Conservation (phyloP, 768 basidiomycete genomes). For the Boletus eberwhitei region DNA sequence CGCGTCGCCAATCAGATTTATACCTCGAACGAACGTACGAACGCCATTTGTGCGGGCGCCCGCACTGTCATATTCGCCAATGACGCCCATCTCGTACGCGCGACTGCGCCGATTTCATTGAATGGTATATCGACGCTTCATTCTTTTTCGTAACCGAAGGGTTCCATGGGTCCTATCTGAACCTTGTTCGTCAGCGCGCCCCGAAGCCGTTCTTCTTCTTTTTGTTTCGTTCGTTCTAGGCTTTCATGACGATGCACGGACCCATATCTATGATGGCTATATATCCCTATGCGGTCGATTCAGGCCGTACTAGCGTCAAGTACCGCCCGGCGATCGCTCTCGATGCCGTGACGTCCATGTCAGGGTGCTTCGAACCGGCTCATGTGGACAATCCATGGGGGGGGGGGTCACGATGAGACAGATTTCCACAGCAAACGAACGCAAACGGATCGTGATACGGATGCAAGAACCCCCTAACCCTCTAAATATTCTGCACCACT, state of each 20-base stretch:
- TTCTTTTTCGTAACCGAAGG: neutral
- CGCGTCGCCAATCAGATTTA: neutral
- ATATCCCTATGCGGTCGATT: slow-evolving; percentile 12
- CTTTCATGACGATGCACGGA: neutral
- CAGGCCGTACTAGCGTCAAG: slow-evolving; percentile 4
- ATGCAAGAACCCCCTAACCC: neutral
- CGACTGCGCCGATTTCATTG: slow-evolving; percentile 20
- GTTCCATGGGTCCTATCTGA: neutral
- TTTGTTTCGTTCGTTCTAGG: neutral
- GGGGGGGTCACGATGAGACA: neutral
- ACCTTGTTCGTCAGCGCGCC: slow-evolving; percentile 5
- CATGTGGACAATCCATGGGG: neutral
- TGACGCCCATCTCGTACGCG: slow-evolving; percentile 19
- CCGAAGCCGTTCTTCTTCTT: neutral
- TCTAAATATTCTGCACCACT: neutral
- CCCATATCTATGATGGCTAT: slow-evolving; percentile 13
- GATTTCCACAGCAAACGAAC: neutral
- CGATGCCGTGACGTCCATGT: slow-evolving; percentile 6
- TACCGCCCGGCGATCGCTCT: slow-evolving; percentile 15
- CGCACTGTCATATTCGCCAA: neutral
- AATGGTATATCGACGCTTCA: neutral
- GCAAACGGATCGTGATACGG: neutral
- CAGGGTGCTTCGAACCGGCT: neutral
- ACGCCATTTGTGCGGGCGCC: slow-evolving; percentile 9
- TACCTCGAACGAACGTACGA: neutral